These are phyloP conservation scores for Blepharisma japonicum DNA, from an alignment of 73 alveolate genomes.

Conservation along the genomic window DNA sequence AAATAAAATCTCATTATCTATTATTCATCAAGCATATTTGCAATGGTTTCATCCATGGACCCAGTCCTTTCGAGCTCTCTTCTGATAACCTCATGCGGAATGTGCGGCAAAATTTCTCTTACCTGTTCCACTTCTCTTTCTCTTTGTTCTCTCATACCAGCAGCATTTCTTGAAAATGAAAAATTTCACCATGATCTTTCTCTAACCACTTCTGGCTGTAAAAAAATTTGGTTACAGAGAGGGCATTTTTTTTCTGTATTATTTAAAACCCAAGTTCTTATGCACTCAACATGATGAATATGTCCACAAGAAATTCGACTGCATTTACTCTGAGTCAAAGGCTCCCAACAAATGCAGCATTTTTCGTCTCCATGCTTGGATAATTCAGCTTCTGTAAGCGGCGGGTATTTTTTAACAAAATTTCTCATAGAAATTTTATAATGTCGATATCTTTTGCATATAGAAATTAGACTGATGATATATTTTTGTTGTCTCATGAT, in stretches of 20 bases:
- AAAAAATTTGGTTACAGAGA: conserved; percentile 14
- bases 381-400: not conserved
- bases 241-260: conserved; percentile 25
- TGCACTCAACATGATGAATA: conserved; percentile 8
- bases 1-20: not conserved
- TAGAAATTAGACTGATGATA: not conserved
- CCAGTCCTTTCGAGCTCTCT: conserved; percentile 29
- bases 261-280: not conserved
- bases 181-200: not conserved
- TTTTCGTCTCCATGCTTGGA: conserved; percentile 10
- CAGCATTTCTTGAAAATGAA: not conserved
- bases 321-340: not conserved
- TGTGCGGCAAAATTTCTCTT: conserved; percentile 9
- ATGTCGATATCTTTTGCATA: not conserved
- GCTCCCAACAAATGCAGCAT: conserved; percentile 27
- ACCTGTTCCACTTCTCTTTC: not conserved
- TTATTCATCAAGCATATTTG: not conserved
- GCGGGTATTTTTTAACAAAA: not conserved
- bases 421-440: not conserved
- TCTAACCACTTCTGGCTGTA: not conserved
- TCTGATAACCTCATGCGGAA: not conserved
- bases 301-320: conserved; percentile 24
- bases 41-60: conserved; percentile 1
- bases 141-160: conserved; percentile 2
- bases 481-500: not conserved